These are phyloP conservation scores for Larix sibirica DNA, from an alignment of 83 land plant species.

Conservation along the genomic window DNA sequence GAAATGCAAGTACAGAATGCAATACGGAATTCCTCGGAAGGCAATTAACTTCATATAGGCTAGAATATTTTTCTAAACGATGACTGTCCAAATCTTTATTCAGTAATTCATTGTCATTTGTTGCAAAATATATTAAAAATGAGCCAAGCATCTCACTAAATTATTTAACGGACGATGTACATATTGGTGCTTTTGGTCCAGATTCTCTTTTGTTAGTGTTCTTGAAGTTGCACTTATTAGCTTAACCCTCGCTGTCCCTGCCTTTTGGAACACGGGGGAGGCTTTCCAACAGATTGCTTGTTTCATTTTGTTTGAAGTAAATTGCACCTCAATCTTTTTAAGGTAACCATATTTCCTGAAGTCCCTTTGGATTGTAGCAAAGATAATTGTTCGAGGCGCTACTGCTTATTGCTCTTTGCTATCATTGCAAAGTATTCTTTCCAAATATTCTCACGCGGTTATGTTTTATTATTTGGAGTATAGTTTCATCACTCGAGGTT, in stretches of 20 bases:
- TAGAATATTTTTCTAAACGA: conserved; percentile 4
- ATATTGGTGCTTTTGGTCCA: conserved; percentile 8
- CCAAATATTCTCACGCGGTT: neutral
- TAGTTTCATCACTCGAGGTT: neutral
- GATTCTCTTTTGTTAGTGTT: neutral
- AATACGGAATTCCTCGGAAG: conserved; percentile 2
- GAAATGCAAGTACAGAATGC: too few relatives aligned
- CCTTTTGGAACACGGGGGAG: conserved; percentile 7
- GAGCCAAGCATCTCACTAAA: neutral
- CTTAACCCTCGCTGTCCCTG: neutral
- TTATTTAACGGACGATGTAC: conserved; percentile 4
- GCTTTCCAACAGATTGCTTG: neutral
- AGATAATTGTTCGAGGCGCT: neutral
- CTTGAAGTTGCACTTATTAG: conserved; percentile 6
- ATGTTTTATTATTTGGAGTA: neutral
- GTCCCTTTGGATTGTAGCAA: conserved; percentile 14
- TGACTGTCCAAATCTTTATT: conserved; percentile 9
- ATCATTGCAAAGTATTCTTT: neutral
- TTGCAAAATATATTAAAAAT: neutral
- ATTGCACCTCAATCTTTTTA: neutral
- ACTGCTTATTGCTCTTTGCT: neutral
- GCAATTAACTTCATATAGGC: conserved; percentile 4
- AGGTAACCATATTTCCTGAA: neutral
- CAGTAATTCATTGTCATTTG: conserved; percentile 17
- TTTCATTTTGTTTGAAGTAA: neutral